Conservation (phyloP, 163 green algal genomes). For the Scenedesmus sp. region DNA sequence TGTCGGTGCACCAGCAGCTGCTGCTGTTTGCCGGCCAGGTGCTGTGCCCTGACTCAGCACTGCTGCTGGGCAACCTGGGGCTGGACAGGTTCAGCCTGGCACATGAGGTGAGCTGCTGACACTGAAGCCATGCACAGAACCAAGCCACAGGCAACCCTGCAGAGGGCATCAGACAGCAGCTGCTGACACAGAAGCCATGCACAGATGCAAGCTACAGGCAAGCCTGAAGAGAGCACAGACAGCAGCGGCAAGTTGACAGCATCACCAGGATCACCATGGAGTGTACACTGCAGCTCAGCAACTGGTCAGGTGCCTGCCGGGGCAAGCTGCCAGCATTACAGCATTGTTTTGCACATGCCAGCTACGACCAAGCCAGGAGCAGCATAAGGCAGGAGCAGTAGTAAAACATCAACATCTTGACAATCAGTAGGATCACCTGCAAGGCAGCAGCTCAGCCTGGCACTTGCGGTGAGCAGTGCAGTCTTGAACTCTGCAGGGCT, state of each 20-base stretch:
- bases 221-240: too few relatives aligned
- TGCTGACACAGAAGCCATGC: too few relatives aligned
- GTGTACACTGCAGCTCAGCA: too few relatives aligned
- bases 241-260: too few relatives aligned
- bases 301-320: too few relatives aligned
- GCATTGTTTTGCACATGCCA: background rate
- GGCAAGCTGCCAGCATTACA: background rate
- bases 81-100: slow-evolving; percentile 15
- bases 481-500: background rate
- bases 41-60: slow-evolving; percentile 31
- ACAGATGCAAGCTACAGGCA: too few relatives aligned
- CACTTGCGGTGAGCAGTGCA: background rate
- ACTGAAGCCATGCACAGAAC: too few relatives aligned
- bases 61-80: slow-evolving; percentile 27
- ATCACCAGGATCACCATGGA: too few relatives aligned
- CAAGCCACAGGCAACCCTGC: background rate
- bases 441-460: background rate
- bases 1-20: slow-evolving; percentile 30
- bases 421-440: too few relatives aligned
- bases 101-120: slow-evolving; percentile 22
- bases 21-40: slow-evolving; percentile 41
- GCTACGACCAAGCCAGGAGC: too few relatives aligned
- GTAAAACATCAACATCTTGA: background rate
- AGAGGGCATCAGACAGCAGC: too few relatives aligned
- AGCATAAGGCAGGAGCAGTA: background rate